Percentiles rank a stretch among this genome's conserved stretches.
These are phyloP conservation scores for Vitis hybrid DNA, from an alignment of 177 flowering plant genomes.

Conservation along the genomic window DNA sequence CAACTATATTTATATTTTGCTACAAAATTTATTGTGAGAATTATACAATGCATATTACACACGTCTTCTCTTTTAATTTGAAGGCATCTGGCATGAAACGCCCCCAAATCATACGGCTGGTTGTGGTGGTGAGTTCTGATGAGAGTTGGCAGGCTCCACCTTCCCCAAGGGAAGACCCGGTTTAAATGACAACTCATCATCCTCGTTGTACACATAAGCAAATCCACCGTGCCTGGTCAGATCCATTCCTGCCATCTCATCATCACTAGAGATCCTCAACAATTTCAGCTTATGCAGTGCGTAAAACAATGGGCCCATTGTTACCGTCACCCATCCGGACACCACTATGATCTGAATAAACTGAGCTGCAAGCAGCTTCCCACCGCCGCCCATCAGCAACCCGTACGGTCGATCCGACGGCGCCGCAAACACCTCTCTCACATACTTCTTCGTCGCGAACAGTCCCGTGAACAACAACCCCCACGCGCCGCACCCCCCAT, in stretches of 20 bases:
- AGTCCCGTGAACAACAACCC: constrained; percentile 46
- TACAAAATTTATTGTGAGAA: too few relatives aligned
- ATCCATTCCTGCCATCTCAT: constrained; percentile 54
- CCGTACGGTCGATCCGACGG: constrained; percentile 37
- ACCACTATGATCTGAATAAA: constrained; percentile 37
- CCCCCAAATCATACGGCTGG: too few relatives aligned
- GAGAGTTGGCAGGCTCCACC: too few relatives aligned
- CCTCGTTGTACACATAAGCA: constrained; percentile 48
- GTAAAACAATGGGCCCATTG: constrained; percentile 48
- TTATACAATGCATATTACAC: too few relatives aligned
- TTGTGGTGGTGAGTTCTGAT: too few relatives aligned
- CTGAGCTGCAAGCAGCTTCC: constrained; percentile 44
- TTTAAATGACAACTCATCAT: constrained; percentile 20
- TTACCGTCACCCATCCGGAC: constrained; percentile 43
- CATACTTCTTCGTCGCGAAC: constrained; percentile 34
- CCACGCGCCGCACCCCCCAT: constrained; percentile 61
- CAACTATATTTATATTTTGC: too few relatives aligned
- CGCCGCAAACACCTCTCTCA: constrained; percentile 38
- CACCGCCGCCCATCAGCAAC: constrained; percentile 56
- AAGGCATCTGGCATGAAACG: too few relatives aligned
- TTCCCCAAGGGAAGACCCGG: too few relatives aligned
- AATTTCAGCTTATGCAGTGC: constrained; percentile 30
- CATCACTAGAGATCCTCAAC: constrained; percentile 39
- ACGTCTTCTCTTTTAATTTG: too few relatives aligned
- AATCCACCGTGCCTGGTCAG: constrained; percentile 54